Base-by-base conservation (phyloP, 2,329 filamentous ascomycete species). In the Fonsecaea monophora region DNA sequence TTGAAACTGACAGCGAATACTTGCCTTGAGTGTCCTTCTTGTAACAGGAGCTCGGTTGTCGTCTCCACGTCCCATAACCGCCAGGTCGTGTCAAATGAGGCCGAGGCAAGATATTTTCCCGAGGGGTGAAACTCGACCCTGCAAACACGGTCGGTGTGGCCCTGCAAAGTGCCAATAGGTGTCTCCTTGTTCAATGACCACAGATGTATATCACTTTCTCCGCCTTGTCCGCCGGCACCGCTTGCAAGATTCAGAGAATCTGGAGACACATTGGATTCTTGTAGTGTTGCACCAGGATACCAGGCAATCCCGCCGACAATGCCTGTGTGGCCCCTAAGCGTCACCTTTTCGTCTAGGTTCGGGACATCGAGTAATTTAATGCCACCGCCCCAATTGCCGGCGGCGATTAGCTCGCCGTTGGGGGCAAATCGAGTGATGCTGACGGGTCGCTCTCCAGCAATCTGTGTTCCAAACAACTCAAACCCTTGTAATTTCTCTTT, bases 11-110 rank as follows among this genome's bases (percentile, higher is more conserved):
- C 86, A 0, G 93, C 87, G 75, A 95, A 98, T 12, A 98, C 95
- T 68, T 96, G 95, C 63, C 94, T 88, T 9, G 93, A 96, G 77
- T 99, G 95, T 0, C 95, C 95, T 80, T 98, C 94, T 78, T 99
- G 95, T 0, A 96, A 84, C 1, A 96, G 83, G 1, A 98, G 81
- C 75, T 98, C 94, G 2, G 89, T 89, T 0, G 89, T 92, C 0
- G 90, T 95, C 72, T 92, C 89, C 0, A 98, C 88, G 76, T 98
- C 94, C 94, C 95, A 99, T 38, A 99, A 83, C 53, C 94, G 88
- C 95, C 95, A 99, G 0, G 95, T 97, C 1, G 93, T 97, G 76
- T 99, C 95, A 74, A 95, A 95, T 0, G 93, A 97, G 6, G 95
- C 95, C 0, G 94, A 97, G 4, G 94, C 95, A 5, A 98, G 83